Conservation (phyloP, 176 grass and related monocot species). For the Musa beccarii region DNA sequence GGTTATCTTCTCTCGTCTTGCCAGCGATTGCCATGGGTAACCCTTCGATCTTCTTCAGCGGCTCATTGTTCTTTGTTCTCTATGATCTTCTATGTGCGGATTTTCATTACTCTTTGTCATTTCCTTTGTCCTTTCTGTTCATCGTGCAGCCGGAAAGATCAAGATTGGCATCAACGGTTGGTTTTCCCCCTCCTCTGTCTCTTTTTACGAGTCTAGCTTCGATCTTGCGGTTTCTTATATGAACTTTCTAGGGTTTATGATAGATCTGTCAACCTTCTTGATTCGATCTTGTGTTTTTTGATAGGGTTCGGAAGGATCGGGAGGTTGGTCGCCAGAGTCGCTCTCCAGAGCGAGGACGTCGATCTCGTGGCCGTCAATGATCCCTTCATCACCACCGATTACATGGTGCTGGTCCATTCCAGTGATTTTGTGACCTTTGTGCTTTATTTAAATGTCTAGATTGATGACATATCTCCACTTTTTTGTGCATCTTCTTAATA, state of each 20-base stretch:
- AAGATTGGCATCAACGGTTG: constrained; percentile 18
- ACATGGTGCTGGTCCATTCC: background rate
- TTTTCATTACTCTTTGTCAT: background rate
- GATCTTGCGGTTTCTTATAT: too few species aligned
- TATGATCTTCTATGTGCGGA: too few species aligned
- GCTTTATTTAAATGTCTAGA: background rate
- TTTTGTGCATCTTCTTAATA: too few species aligned
- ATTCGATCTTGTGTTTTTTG: background rate
- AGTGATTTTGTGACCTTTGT: background rate
- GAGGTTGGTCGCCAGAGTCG: constrained; percentile 12
- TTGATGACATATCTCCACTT: too few species aligned
- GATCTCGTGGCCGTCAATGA: constrained; percentile 15
- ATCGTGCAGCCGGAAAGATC: background rate
- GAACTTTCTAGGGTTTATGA: background rate
- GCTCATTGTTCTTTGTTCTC: too few species aligned
- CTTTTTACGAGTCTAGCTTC: background rate
- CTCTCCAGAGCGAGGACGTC: constrained; percentile 6
- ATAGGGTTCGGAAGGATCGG: constrained; percentile 17
- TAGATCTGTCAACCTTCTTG: background rate
- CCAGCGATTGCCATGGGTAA: constrained; percentile 9
- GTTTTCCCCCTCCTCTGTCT: background rate
- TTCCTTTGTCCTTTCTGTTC: background rate
- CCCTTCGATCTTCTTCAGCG: background rate
- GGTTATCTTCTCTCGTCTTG: too few species aligned
- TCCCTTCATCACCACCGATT: constrained; percentile 19